Evolutionary conservation across 345 rosid genomes (phyloP).

Genomic region (Brassica incana): DNA sequence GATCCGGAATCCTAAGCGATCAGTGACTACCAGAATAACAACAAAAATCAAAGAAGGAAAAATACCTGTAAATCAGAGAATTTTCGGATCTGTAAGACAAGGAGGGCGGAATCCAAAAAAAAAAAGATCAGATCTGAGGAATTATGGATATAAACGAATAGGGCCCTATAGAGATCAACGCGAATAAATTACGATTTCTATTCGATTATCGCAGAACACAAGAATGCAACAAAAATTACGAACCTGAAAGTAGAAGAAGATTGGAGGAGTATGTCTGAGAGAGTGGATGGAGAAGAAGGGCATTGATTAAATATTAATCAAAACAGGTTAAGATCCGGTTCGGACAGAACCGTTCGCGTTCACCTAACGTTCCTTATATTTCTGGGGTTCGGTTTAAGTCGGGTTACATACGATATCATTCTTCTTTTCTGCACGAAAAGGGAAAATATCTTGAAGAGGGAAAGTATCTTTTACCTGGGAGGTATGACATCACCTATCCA

Average conservation of each 20-base stretch:
- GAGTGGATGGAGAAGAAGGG: conserved; percentile 19
- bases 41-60: neutral
- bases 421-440: neutral
- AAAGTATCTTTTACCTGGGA: neutral
- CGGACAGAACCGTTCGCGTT: neutral
- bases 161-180: conserved; percentile 29
- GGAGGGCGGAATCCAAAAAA: neutral
- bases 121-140: conserved; percentile 27
- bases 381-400: neutral
- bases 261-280: conserved; percentile 6
- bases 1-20: neutral
- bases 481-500: neutral
- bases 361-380: neutral
- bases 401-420: neutral
- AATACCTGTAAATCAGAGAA: conserved; percentile 22
- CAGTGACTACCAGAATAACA: neutral
- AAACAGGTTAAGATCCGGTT: conserved; percentile 22
- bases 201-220: neutral
- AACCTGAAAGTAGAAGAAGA: conserved; percentile 27
- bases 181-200: neutral
- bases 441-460: neutral
- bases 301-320: neutral
- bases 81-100: conserved; percentile 33
- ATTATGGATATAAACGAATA: conserved; percentile 8
- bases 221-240: conserved; percentile 13